Percentiles rank a stretch among this genome's conserved stretches.
These are phyloP conservation scores for Epicoccum nigrum DNA, from an alignment of 2,329 filamentous ascomycete species.

Conservation along the genomic window DNA sequence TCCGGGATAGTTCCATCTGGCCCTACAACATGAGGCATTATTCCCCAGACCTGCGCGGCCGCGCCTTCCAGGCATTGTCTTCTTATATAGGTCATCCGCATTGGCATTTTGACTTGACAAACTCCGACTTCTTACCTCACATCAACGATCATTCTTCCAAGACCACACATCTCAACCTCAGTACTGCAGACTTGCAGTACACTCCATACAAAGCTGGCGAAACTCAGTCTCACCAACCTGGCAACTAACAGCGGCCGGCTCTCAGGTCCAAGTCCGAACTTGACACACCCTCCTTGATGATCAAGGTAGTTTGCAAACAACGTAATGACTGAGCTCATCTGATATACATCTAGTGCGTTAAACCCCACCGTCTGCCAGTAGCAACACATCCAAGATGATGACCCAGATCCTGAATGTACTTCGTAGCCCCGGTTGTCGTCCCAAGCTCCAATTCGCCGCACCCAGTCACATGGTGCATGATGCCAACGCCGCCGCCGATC, in stretches of 20 bases:
- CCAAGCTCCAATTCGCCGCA: neutral
- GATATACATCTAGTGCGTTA: too few species aligned
- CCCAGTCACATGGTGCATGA: neutral
- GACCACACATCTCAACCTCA: neutral
- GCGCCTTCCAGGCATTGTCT: too few species aligned
- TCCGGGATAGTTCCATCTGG: too few species aligned
- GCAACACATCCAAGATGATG: neutral
- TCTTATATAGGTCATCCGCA: too few species aligned
- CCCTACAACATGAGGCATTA: too few species aligned
- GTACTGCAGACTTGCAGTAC: neutral
- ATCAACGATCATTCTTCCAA: neutral
- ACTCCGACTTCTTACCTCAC: too few species aligned
- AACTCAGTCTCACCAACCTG: neutral
- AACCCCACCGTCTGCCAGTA: too few species aligned
- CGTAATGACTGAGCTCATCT: neutral
- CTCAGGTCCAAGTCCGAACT: neutral
- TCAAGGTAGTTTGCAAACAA: neutral
- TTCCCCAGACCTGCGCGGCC: too few species aligned
- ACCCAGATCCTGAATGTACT: neutral
- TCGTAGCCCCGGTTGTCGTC: neutral
- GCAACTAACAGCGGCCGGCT: neutral
- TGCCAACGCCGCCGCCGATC: neutral
- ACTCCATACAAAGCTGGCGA: neutral
- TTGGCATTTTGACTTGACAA: too few species aligned
- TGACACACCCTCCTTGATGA: slow-evolving; percentile 2